These are phyloP conservation scores for Leptosphaerulina australis DNA, from an alignment of 2,329 filamentous ascomycete species.

Conservation along the genomic window DNA sequence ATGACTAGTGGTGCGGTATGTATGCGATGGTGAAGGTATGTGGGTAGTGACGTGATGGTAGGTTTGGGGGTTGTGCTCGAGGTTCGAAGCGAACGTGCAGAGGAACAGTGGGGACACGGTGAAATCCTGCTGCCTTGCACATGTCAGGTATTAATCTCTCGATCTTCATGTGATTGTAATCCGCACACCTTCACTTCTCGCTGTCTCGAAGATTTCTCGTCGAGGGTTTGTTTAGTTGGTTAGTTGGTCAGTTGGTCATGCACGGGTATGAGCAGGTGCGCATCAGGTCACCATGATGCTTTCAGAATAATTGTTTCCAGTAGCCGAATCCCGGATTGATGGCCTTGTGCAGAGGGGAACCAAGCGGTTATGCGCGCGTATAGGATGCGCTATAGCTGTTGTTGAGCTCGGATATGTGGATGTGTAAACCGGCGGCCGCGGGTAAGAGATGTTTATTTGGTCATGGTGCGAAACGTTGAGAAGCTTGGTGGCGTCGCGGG, in stretches of 20 bases:
- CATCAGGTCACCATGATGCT: conserved; percentile 24
- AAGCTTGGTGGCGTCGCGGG: conserved; percentile 25
- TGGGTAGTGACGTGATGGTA: conserved; percentile 18
- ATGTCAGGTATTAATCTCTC: conserved; percentile 14
- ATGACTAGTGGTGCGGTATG: conserved; percentile 10
- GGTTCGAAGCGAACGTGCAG: conserved; percentile 20
- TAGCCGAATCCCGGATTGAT: conserved; percentile 7
- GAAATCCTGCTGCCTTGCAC: conserved; percentile 16
- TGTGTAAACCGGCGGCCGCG: conserved; percentile 24
- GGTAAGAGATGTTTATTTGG: conserved; percentile 16
- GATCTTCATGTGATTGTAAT: neutral
- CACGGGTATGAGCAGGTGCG: conserved; percentile 14
- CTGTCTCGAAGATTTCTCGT: neutral
- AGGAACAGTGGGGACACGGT: conserved; percentile 20
- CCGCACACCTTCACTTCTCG: conserved; percentile 14
- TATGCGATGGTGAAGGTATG: conserved; percentile 9
- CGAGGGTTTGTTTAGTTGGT: too few species aligned
- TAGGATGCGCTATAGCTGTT: conserved; percentile 41
- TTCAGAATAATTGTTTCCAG: neutral
- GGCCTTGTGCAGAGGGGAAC: conserved; percentile 15
- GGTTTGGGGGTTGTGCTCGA: conserved; percentile 15
- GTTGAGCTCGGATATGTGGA: conserved; percentile 44
- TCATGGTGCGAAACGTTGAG: conserved; percentile 27
- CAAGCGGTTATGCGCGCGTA: conserved; percentile 22
- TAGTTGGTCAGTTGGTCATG: conserved; percentile 16